Base-by-base conservation (phyloP, 2,329 filamentous ascomycete genomes). In the Epichloe brachyelytri region DNA sequence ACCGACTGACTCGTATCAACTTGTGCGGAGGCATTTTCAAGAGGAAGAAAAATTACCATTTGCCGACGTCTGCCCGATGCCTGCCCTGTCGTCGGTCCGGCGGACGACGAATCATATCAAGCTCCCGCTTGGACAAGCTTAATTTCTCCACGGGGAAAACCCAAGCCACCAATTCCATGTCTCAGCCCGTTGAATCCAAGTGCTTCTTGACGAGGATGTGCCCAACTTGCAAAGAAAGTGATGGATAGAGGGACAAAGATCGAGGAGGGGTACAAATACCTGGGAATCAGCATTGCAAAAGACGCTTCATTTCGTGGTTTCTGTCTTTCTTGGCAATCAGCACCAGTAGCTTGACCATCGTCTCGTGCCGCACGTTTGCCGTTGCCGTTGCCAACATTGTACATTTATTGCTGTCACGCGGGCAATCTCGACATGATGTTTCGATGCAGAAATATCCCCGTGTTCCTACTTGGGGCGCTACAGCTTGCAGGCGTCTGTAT, bases 51-150 rank as follows among this genome's bases (percentile, higher is more conserved):
- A 5, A 15, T 40, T 34, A 4, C 15, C 37, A 7, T 17, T 40
- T 26, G 19, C 12, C 46, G 37, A 22, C 36, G 15, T 15, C 34
- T 33, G 30, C 22, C 12, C 46, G 37, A 22, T 20, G 15, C 20
- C 34, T 33, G 30, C 22, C 12, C 19, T 30, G 20, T 46, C 26
- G 53, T 52, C 53, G 53, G 53, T 12, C 53, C 53, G 53, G 48
- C 53, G 41, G n/a, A 34, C 26, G 43, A 48, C 53, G 43, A 52
- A 54, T 52, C 20, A 36, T 7, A 30, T 4, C 19, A n/a, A 30
- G 12, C 8, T 19, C 30, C 37, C 33, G 17, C 46, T 19, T 3
- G 12, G 34, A 49, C 7, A 41, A 19, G 14, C 30, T 46, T 38
- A 11, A 17, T 41, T 19, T 45, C 36, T 39, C 50, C 50, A 39